These are phyloP conservation scores for Xylaria scruposa DNA, from an alignment of 495 filamentous ascomycete genomes.

Conservation along the genomic window DNA sequence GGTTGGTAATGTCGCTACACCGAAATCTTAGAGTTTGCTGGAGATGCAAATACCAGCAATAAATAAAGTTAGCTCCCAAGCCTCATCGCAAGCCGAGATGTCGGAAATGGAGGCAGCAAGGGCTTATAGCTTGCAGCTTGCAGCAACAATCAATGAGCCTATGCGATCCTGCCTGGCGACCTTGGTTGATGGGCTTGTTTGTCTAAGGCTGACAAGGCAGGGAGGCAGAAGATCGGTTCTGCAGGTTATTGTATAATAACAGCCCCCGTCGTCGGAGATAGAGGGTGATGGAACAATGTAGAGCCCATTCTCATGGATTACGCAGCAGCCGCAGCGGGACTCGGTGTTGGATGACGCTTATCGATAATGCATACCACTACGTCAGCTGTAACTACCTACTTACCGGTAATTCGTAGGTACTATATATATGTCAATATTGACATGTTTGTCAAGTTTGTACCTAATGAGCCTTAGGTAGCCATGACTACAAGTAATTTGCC, in stretches of 20 bases:
- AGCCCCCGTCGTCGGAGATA: constrained; percentile 16
- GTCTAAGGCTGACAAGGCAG: background rate
- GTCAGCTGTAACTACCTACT: background rate
- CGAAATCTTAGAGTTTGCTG: background rate
- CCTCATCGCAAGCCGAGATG: constrained; percentile 17
- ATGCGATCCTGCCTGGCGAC: background rate
- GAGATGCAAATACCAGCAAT: constrained; percentile 7
- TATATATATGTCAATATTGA: no score
- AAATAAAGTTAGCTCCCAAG: background rate
- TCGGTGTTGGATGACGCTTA: constrained; percentile 16
- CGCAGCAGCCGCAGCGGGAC: constrained; percentile 15
- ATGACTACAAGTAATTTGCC: background rate
- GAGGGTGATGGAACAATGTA: constrained; percentile 22
- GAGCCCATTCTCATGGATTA: constrained; percentile 19
- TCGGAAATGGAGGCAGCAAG: background rate
- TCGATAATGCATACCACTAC: constrained; percentile 17
- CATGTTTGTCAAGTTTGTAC: background rate
- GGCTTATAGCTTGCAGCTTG: background rate
- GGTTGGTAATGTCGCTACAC: background rate
- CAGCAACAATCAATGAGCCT: background rate
- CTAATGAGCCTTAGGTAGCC: background rate
- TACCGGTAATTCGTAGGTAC: no score
- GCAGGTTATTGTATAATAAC: background rate
- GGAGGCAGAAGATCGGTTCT: background rate
- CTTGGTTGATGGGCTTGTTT: background rate